A percentile compares a stretch with the other conserved stretches of the same genome.
Evolutionary conservation across 2,329 filamentous ascomycete genomes (phyloP).

Genomic region (Seiridium cupressi): DNA sequence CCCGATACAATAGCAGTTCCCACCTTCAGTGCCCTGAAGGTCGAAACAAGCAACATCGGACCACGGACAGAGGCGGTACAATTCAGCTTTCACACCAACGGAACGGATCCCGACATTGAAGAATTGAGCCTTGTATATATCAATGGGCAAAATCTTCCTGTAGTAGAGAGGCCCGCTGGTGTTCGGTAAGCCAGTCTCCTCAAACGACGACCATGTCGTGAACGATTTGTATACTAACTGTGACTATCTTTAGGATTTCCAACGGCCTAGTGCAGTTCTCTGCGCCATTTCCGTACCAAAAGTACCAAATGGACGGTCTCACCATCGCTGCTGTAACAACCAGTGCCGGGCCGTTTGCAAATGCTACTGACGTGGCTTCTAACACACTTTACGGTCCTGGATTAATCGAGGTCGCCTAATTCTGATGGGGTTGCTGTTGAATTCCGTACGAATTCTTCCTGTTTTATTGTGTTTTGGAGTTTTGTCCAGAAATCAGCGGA

Average conservation of each 20-base stretch:
- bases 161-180: background rate
- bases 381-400: background rate
- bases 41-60: background rate
- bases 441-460: too few relatives aligned
- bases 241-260: background rate
- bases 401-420: background rate
- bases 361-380: background rate
- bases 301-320: background rate
- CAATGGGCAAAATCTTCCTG: background rate
- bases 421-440: too few relatives aligned
- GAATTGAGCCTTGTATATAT: background rate
- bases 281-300: conserved; percentile 2
- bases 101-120: background rate
- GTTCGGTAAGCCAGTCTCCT: background rate
- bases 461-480: too few relatives aligned
- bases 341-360: background rate
- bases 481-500: too few relatives aligned
- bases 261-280: background rate
- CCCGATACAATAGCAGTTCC: background rate
- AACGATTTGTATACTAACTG: background rate
- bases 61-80: background rate
- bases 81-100: conserved; percentile 1
- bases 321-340: background rate
- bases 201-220: background rate
- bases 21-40: background rate